phyloP scores from a whole-genome alignment of 352 stramenopile species.

The Globisporangium rhizosaccharum region DNA sequence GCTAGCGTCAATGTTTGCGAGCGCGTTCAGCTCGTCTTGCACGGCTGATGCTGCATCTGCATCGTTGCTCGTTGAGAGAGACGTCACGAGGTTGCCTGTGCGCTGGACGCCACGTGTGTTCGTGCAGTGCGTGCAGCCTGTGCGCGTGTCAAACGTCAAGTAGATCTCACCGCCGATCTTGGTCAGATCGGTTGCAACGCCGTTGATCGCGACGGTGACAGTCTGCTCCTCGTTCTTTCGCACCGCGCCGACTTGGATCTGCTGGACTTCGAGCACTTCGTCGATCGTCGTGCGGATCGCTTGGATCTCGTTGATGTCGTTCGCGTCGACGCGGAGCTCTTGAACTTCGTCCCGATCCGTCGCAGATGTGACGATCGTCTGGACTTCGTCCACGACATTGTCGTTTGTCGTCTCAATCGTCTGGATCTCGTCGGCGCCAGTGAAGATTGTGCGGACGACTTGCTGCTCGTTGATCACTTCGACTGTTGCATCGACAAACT shows the following conservation, averaged over 20 bases:
- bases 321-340: slow-evolving; percentile 66
- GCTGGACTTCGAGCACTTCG: slow-evolving; percentile 86
- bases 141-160: slow-evolving; percentile 67
- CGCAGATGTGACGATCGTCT: slow-evolving; percentile 89
- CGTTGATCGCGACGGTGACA: slow-evolving; percentile 67
- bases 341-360: slow-evolving; percentile 92
- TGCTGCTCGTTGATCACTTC: slow-evolving; percentile 96
- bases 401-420: slow-evolving; percentile 70
- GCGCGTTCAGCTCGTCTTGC: slow-evolving; percentile 20
- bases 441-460: slow-evolving; percentile 87
- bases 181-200: slow-evolving; percentile 42
- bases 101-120: slow-evolving; percentile 43
- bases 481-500: slow-evolving; percentile 90
- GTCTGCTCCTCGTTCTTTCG: slow-evolving; percentile 82
- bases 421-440: slow-evolving; percentile 85
- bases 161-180: slow-evolving; percentile 40
- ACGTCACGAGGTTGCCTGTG: slow-evolving; percentile 34
- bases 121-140: slow-evolving; percentile 74
- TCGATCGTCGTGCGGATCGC: slow-evolving; percentile 71
- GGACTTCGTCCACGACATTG: slow-evolving; percentile 85
- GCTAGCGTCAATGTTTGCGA: slow-evolving; percentile 51
- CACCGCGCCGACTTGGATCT: slow-evolving; percentile 65
- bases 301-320: slow-evolving; percentile 92
- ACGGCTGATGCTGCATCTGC: slow-evolving; percentile 16
- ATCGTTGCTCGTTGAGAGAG: slow-evolving; percentile 25